Base-by-base conservation (phyloP, 345 rosid species). In the Psidium friedrichsthalianum region DNA sequence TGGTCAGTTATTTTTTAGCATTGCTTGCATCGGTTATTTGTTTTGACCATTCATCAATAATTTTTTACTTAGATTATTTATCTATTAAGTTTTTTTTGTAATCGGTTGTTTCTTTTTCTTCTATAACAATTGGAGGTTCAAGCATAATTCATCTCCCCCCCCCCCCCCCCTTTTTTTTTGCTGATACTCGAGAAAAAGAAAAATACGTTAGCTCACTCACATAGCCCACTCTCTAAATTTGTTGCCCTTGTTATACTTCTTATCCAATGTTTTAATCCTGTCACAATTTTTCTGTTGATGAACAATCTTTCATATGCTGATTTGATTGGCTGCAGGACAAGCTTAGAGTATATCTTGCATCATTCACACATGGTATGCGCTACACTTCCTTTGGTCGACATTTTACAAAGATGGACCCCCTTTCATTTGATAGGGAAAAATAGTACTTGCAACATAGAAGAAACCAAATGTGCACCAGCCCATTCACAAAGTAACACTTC, bases 371-470 rank as follows among this genome's bases (percentile, higher is more conserved):
- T 89, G 99, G 98, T 80, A 86, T 87, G 92, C 96, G 98, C 69
- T 96, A 96, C 87, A 90, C 98, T 29, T 96, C 99, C 61, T 95
- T 88, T 86, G 99, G 99, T 82, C 98, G 99, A 87, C 99, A 96
- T 91, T 96, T 96, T 89, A 95, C 99, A 44, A 95, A 93, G 86
- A 89, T 52, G 55, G 20, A 52, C 54, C 54, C 0, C 2, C 6
- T 52, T 52, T 52, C 55, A 52, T 52, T 57, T 57, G 64, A 57
- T 57, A n/a, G 6, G 64, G 32, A 58, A 58, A 58, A 58, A 58
- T 58, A n/a, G 69, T 27, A 5, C 18, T n/a, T 58, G 7, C 69
- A n/a, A 58, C 32, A 58, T 58, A 58, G 69, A 58, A 58, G 18
- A 6, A n/a, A 58, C 69, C 18, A 58, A 58, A 58, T 58, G 8